phyloP scores from a whole-genome alignment of 768 basidiomycete species.

The Infundibulicybe gibba region DNA sequence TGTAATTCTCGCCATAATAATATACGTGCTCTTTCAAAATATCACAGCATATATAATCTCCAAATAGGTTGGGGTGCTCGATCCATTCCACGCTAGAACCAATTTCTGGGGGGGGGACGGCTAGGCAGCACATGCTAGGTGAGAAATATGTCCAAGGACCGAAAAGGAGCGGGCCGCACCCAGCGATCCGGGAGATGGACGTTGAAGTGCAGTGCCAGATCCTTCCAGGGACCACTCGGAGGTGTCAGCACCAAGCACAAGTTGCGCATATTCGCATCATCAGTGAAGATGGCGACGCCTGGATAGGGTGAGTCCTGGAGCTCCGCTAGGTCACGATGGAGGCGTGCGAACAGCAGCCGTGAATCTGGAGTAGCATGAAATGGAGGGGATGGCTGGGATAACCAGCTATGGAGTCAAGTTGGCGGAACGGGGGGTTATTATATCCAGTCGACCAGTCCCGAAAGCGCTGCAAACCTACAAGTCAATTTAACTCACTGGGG shows the following conservation, averaged over 20 bases:
- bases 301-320: conserved; percentile 38
- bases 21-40: conserved; percentile 25
- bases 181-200: conserved; percentile 35
- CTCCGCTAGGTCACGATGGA: conserved; percentile 37
- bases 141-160: too few relatives aligned
- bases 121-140: conserved; percentile 16
- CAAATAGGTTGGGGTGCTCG: conserved; percentile 37
- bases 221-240: conserved; percentile 41
- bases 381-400: not conserved
- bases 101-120: conserved; percentile 32
- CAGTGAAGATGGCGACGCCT: conserved; percentile 35
- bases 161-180: conserved; percentile 17
- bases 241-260: conserved; percentile 43
- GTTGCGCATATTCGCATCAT: conserved; percentile 36
- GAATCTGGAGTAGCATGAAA: not conserved
- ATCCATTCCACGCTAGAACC: conserved; percentile 30
- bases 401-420: not conserved
- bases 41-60: conserved; percentile 38
- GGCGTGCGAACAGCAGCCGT: conserved; percentile 27
- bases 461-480: too few relatives aligned
- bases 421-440: not conserved
- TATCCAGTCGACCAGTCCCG: too few relatives aligned
- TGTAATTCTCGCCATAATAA: conserved; percentile 23
- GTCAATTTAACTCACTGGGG: too few relatives aligned
- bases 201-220: conserved; percentile 35